A percentile compares a stretch with the other conserved stretches of the same genome.
phyloP scores from a whole-genome alignment of 2,329 filamentous ascomycete species.

The Acrocalymma vagum region DNA sequence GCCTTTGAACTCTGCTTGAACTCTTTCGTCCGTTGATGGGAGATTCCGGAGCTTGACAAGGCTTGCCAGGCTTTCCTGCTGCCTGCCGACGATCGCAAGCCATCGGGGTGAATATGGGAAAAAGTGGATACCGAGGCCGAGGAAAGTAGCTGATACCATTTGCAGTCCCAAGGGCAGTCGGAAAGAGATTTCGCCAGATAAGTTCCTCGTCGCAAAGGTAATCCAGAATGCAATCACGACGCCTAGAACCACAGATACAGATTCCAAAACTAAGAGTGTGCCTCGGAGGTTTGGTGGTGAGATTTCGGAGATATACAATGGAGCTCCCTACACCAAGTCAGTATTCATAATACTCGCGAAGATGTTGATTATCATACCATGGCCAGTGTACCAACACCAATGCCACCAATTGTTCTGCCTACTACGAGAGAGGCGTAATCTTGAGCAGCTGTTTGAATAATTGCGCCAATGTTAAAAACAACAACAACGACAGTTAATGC shows the following conservation, averaged over 20 bases:
- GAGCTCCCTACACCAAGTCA: constrained; percentile 26
- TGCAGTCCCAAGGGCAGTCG: too few species aligned
- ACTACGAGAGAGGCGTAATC: constrained; percentile 57
- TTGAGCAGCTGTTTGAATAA: constrained; percentile 56
- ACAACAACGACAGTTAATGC: constrained; percentile 57
- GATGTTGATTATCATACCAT: neutral
- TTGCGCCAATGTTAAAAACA: constrained; percentile 58
- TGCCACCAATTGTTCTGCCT: constrained; percentile 57
- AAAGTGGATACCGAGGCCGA: too few species aligned
- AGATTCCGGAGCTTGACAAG: too few species aligned
- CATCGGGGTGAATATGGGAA: too few species aligned
- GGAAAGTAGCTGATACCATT: too few species aligned
- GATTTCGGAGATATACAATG: constrained; percentile 1
- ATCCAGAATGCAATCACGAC: constrained; percentile 2
- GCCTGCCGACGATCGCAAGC: too few species aligned
- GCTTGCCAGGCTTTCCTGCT: too few species aligned
- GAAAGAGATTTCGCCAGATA: too few species aligned
- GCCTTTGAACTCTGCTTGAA: constrained; percentile 58
- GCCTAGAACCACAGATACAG: neutral
- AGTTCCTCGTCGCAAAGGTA: too few species aligned
- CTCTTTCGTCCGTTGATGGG: too few species aligned
- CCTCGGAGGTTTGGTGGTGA: constrained; percentile 1
- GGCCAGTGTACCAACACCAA: constrained; percentile 50
- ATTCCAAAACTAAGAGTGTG: neutral
- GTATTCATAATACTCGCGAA: neutral